These are phyloP conservation scores for Selenicereus undatus DNA, from an alignment of 148 eudicot species.

Conservation along the genomic window DNA sequence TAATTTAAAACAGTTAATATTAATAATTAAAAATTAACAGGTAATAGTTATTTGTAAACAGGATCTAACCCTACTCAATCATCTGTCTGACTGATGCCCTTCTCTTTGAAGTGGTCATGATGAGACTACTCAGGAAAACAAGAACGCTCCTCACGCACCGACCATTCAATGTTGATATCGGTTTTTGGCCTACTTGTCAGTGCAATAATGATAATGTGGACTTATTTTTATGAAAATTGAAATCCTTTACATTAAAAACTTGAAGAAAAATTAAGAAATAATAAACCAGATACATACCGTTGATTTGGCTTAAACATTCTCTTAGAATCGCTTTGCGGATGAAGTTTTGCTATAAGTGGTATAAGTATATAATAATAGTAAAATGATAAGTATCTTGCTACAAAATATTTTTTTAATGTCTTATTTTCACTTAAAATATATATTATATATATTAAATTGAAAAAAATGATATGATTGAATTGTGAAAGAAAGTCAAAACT, in stretches of 20 bases:
- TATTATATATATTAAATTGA: too few relatives aligned
- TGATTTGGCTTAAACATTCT: not conserved
- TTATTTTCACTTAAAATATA: too few relatives aligned
- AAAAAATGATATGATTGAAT: too few relatives aligned
- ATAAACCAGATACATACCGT: not conserved
- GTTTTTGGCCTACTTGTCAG: slow-evolving; percentile 5
- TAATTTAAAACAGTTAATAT: too few relatives aligned
- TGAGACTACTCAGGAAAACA: not conserved
- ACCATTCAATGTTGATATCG: not conserved
- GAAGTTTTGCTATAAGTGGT: not conserved
- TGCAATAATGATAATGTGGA: slow-evolving; percentile 4
- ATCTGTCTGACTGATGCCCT: slow-evolving; percentile 22
- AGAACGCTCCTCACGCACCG: slow-evolving; percentile 7
- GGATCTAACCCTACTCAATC: slow-evolving; percentile 19
- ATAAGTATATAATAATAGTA: too few relatives aligned
- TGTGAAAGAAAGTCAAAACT: too few relatives aligned
- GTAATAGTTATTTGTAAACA: too few relatives aligned
- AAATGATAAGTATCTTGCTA: too few relatives aligned
- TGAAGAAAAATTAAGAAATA: not conserved
- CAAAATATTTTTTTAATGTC: too few relatives aligned
- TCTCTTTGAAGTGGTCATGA: not conserved
- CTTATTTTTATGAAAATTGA: not conserved
- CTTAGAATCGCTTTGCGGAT: not conserved
- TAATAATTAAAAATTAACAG: too few relatives aligned
- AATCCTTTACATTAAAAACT: not conserved